Evolutionary conservation across 345 rosid species (phyloP), one percentile per base, ranked within the genome.

Genomic region (Triadica sebifera): DNA sequence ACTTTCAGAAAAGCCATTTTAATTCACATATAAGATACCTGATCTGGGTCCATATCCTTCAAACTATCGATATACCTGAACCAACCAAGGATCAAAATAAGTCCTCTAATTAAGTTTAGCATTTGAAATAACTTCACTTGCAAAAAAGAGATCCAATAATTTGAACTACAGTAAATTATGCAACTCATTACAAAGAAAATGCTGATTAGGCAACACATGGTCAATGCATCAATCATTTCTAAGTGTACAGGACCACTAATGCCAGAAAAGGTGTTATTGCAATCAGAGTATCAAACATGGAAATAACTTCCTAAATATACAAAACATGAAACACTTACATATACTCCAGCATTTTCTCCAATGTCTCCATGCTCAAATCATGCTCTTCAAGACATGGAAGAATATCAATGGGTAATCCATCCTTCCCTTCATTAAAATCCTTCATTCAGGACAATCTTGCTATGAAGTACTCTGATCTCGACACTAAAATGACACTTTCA

Each of bases 51-150:
- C 56, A 95, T 79, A 78, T 90, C 96, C 78, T 86, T 91, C 79
- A 95, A 84, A 77, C 88, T 89, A 87, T 95, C 99, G 47, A 94
- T 90, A 85, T 95, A 95, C 99, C 99, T 94, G 85, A 85, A 78
- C 72, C 82, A 82, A 70, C 59, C 65, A 70, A 61, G 8, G 37
- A 24, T 77, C 64, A 77, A 74, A 65, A 38, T 76, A 79, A 76
- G 75, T 72, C 69, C 67, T 41, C 20, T 29, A 58, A 65, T 20
- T 53, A 13, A 53, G 57, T 34, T 68, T 25, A 49, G 56, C 51
- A 52, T n/a, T 49, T 49, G 25, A 24, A 24, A 78, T 75, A 24
- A 63, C 49, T 19, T 61, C 25, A 66, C 65, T 29, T 12, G 45
- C 1, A 34, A 16, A 67, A 29, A 56, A 13, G 61, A 16, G 45